A percentile compares a stretch with the other conserved stretches of the same genome.
phyloP scores from a whole-genome alignment of 148 eudicot species.

The Cornus florida region DNA sequence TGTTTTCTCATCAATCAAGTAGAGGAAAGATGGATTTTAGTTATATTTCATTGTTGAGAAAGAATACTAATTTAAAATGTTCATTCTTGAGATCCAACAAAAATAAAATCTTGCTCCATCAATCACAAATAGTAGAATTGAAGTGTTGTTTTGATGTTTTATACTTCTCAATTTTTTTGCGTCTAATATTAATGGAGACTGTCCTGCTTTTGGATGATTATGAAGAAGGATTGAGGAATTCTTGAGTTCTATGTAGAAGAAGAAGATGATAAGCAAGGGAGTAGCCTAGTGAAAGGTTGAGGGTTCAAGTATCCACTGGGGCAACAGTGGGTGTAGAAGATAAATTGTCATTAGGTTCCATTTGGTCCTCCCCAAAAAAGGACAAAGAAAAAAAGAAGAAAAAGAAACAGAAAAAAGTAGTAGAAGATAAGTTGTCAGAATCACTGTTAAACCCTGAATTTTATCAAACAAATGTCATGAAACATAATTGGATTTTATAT shows the following conservation, averaged over 20 bases:
- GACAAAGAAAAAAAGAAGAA: too few species aligned
- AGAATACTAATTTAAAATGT: not conserved
- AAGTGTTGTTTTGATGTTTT: not conserved
- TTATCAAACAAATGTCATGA: constrained; percentile 26
- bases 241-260: constrained; percentile 33
- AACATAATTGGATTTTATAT: constrained; percentile 37
- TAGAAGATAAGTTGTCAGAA: constrained; percentile 21
- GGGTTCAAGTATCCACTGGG: too few species aligned
- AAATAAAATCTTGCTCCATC: too few species aligned
- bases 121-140: too few species aligned
- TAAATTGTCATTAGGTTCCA: too few species aligned
- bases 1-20: not conserved
- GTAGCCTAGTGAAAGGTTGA: too few species aligned
- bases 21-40: not conserved
- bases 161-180: not conserved
- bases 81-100: too few species aligned
- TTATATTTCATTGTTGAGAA: too few species aligned
- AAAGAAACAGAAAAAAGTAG: too few species aligned
- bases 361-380: too few species aligned
- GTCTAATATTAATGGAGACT: constrained; percentile 59
- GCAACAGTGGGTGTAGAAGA: too few species aligned
- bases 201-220: constrained; percentile 49
- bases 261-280: not conserved
- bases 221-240: constrained; percentile 45
- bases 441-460: constrained; percentile 36